Evolutionary conservation across 1,139 yeast genomes (phyloP).

Genomic region (Blastobotrys ciferrii): DNA sequence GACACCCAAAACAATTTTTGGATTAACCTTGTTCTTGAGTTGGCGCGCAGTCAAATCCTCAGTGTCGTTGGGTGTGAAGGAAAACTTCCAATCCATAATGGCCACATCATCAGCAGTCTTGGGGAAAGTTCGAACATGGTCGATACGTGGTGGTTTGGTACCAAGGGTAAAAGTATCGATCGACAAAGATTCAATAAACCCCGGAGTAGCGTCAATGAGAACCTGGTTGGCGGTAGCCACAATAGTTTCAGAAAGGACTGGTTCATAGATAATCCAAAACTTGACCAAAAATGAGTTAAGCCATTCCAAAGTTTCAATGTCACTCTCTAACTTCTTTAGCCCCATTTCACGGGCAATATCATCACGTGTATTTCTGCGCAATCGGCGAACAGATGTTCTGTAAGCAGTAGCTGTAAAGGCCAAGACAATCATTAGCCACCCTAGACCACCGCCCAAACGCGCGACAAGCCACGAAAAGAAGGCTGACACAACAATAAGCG

Average conservation of each 20-base stretch:
- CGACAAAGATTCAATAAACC: slow-evolving; percentile 77
- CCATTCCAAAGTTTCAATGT: slow-evolving; percentile 95
- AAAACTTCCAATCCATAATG: slow-evolving; percentile 90
- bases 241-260: slow-evolving; percentile 82
- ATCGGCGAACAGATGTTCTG: slow-evolving; percentile 78
- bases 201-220: slow-evolving; percentile 71
- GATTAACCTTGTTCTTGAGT: slow-evolving; percentile 77
- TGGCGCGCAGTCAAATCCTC: slow-evolving; percentile 84
- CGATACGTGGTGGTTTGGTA: slow-evolving; percentile 91
- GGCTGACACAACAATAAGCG: slow-evolving; percentile 61
- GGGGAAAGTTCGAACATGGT: slow-evolving; percentile 80
- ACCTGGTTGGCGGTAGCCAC: slow-evolving; percentile 83
- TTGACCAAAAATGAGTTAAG: slow-evolving; percentile 79
- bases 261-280: slow-evolving; percentile 90
- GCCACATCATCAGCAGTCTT: slow-evolving; percentile 89
- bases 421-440: slow-evolving; percentile 74
- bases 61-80: slow-evolving; percentile 86
- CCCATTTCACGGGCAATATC: slow-evolving; percentile 84
- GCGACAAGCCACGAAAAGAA: slow-evolving; percentile 77
- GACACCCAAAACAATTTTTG: slow-evolving; percentile 51
- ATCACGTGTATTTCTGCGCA: slow-evolving; percentile 71
- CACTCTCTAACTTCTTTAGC: slow-evolving; percentile 75
- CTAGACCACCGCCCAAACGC: slow-evolving; percentile 69
- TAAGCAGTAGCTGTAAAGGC: slow-evolving; percentile 62
- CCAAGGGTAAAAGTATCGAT: slow-evolving; percentile 88